Evolutionary conservation across 2,329 filamentous ascomycete species (phyloP).

Genomic region (Neurospora crassa): DNA sequence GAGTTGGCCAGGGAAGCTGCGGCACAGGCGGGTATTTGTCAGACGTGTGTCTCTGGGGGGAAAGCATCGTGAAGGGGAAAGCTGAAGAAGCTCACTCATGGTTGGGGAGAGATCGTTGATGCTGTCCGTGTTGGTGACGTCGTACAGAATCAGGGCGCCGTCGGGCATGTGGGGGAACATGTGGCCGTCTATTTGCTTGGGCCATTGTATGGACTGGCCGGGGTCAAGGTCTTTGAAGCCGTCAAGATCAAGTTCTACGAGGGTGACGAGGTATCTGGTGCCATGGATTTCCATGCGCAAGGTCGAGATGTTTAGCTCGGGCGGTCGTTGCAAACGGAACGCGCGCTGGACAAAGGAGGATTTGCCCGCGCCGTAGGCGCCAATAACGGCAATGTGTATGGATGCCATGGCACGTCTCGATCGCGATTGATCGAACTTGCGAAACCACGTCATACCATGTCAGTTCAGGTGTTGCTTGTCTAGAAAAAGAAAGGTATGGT

Average conservation of each 20-base stretch:
- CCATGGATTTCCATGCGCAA: slow-evolving; percentile 50
- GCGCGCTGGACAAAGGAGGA: slow-evolving; percentile 58
- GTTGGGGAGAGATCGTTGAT: slow-evolving; percentile 65
- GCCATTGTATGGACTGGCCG: slow-evolving; percentile 53
- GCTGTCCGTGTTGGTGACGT: slow-evolving; percentile 70
- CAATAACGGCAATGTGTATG: slow-evolving; percentile 58
- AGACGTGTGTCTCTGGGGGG: slow-evolving; percentile 4
- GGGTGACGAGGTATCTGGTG: slow-evolving; percentile 45
- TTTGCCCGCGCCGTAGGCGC: slow-evolving; percentile 57
- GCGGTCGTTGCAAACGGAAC: slow-evolving; percentile 43
- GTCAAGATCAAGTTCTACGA: slow-evolving; percentile 58
- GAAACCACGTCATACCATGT: not conserved
- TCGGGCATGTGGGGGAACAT: slow-evolving; percentile 65
- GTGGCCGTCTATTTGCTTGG: slow-evolving; percentile 58
- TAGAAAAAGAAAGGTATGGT: not conserved
- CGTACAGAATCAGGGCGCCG: slow-evolving; percentile 77
- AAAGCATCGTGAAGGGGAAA: not conserved
- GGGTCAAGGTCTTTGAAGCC: slow-evolving; percentile 49
- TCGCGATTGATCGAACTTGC: slow-evolving; percentile 17
- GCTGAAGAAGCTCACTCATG: slow-evolving; percentile 54
- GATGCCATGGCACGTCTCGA: slow-evolving; percentile 37
- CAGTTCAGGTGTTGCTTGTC: not conserved
- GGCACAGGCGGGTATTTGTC: slow-evolving; percentile 13
- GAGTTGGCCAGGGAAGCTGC: slow-evolving; percentile 66
- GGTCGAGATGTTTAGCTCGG: slow-evolving; percentile 44